These are phyloP conservation scores for Canavalia ensiformis DNA, from an alignment of 306 rosid species.

Conservation along the genomic window DNA sequence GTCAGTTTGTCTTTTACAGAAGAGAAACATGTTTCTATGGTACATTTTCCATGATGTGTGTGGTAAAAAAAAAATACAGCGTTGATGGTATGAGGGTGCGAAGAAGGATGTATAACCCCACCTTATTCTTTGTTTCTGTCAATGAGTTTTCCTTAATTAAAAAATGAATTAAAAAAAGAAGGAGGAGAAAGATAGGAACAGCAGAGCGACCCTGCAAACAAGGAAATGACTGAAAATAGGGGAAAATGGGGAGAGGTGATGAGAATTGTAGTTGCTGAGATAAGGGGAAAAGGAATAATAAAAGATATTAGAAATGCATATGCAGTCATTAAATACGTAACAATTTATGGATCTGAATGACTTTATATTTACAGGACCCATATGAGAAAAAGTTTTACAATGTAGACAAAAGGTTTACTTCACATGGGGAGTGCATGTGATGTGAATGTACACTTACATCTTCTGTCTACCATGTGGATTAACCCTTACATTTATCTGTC, in stretches of 20 bases:
- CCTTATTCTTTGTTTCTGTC: slow-evolving; percentile 27
- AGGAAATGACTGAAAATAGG: slow-evolving; percentile 48
- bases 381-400: slow-evolving; percentile 55
- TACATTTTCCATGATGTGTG: neutral
- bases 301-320: slow-evolving; percentile 22
- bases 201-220: slow-evolving; percentile 47
- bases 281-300: neutral
- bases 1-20: slow-evolving; percentile 28
- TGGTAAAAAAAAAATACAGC: slow-evolving; percentile 29
- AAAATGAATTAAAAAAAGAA: slow-evolving; percentile 30
- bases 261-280: slow-evolving; percentile 47
- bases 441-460: slow-evolving; percentile 81
- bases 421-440: slow-evolving; percentile 89
- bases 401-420: slow-evolving; percentile 83
- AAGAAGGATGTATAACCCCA: slow-evolving; percentile 39
- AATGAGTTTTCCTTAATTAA: slow-evolving; percentile 40
- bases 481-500: slow-evolving; percentile 80
- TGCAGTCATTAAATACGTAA: slow-evolving; percentile 53
- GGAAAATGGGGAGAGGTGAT: slow-evolving; percentile 29
- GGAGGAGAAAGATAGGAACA: neutral
- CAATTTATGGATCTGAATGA: slow-evolving; percentile 47
- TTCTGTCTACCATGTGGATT: slow-evolving; percentile 93
- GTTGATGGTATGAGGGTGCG: neutral
- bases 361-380: slow-evolving; percentile 58
- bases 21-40: slow-evolving; percentile 3